Evolutionary conservation across 2,329 filamentous ascomycete genomes (phyloP), one percentile per base, ranked within the genome.

Genomic region (Xylariaceae sp.): DNA sequence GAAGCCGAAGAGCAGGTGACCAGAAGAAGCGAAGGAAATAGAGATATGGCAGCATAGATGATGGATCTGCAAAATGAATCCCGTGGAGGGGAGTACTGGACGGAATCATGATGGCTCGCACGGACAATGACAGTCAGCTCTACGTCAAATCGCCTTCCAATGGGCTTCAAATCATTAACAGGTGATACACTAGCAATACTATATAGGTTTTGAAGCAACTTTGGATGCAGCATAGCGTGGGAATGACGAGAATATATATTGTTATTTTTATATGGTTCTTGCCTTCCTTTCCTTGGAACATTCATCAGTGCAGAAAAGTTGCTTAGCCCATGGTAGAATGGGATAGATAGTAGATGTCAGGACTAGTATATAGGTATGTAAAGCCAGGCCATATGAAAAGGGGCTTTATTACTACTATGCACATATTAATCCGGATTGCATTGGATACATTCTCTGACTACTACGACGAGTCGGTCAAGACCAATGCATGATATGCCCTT

Each of bases 311-410:
- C 1, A 10, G 17, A n/a, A 13, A 71, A 67, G 86, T 62, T 99
- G 99, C 75, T 99, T 94, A 30, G 93, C 97, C 23, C 23, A 30
- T 30, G 23, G 23, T 30, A 4, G 4, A 30, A 30, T 30, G 23
- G 23, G 4, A 30, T 30, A 30, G 37, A 30, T 30, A 30, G 37
- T 10, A 41, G 37, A 13, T 41, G 9, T 13, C 13, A 41, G 37
- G 37, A 41, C 37, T 41, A 41, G 4, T 18, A 18, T 18, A 18
- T 18, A 18, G 17, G 4, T 41, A 41, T 41, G 13, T 41, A 41
- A 41, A 41, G 23, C 23, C 5, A 5, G 23, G 1, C 23, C 23
- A 5, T 5, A 30, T 6, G 23, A 30, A 4, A 30, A 30, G 23
- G 23, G 5, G 23, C 23, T 30, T 5, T 30, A 30, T 30, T 30